Percentiles rank a stretch among this genome's conserved stretches.
Evolutionary conservation across 352 stramenopile species (phyloP).

Genomic region (Phytophthora agathidicida): DNA sequence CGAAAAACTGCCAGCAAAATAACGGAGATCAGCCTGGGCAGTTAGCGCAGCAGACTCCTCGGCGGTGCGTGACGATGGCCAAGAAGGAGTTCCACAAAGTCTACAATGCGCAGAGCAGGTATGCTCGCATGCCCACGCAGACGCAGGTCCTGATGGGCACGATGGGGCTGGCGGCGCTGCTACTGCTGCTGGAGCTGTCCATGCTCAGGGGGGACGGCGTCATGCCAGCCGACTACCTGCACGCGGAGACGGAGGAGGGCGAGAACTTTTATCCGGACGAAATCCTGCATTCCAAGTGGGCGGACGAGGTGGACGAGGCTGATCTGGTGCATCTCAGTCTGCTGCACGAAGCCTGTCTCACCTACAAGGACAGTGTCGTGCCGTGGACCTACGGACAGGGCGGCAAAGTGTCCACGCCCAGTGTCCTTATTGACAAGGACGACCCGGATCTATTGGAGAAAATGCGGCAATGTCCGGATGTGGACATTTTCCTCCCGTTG

Average conservation of each 20-base stretch:
- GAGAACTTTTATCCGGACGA: slow-evolving; percentile 48
- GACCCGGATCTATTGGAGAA: slow-evolving; percentile 50
- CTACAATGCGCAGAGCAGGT: slow-evolving; percentile 32
- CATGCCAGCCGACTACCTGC: slow-evolving; percentile 21
- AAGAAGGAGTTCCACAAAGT: slow-evolving; percentile 47
- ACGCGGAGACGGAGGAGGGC: slow-evolving; percentile 35
- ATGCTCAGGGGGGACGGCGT: slow-evolving; percentile 16
- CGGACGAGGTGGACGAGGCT: slow-evolving; percentile 28
- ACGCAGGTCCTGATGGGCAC: slow-evolving; percentile 28
- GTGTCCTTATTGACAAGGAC: slow-evolving; percentile 38
- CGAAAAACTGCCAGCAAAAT: no score
- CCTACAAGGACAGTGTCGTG: slow-evolving; percentile 50
- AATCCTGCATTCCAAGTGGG: slow-evolving; percentile 46
- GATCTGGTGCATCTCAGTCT: slow-evolving; percentile 59
- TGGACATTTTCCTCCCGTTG: slow-evolving; percentile 69
- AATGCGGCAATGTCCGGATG: slow-evolving; percentile 55
- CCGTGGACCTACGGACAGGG: slow-evolving; percentile 45
- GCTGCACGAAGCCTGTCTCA: slow-evolving; percentile 55
- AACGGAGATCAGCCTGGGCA: no score
- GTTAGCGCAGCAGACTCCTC: no score
- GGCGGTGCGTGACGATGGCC: slow-evolving; percentile 25
- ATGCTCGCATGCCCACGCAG: slow-evolving; percentile 30
- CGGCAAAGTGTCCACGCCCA: slow-evolving; percentile 19
- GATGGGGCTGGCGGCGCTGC: slow-evolving; percentile 25
- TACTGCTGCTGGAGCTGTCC: slow-evolving; percentile 30